phyloP scores from a whole-genome alignment of 306 rosid genomes.

The Crotalaria pallida region DNA sequence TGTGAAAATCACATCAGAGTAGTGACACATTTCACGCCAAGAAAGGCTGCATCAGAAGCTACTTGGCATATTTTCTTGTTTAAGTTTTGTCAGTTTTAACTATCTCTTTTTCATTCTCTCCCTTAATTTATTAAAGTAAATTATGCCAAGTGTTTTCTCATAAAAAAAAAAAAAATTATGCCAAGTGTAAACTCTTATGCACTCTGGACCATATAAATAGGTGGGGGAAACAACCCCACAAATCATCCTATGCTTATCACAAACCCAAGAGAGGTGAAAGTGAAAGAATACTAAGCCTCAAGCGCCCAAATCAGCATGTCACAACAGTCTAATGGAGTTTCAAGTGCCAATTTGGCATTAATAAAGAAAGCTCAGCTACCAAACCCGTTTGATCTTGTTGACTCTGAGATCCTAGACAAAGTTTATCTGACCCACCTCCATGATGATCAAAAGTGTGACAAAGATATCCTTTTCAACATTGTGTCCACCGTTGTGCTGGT shows the following conservation, averaged over 20 bases:
- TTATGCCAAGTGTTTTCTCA: conserved; percentile 29
- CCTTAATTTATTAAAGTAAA: background rate
- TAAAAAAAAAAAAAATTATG: no score
- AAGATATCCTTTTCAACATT: conserved; percentile 15
- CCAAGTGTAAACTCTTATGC: conserved; percentile 18
- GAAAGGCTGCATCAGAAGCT: conserved; percentile 26
- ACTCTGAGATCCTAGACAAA: conserved; percentile 25
- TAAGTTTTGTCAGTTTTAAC: background rate
- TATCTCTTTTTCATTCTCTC: background rate
- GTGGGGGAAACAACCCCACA: background rate
- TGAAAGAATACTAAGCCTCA: background rate
- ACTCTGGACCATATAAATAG: conserved; percentile 12
- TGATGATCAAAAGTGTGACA: conserved; percentile 24
- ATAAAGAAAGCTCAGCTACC: conserved; percentile 13
- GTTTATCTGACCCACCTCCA: conserved; percentile 33
- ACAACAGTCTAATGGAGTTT: conserved; percentile 10
- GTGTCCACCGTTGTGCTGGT: conserved; percentile 30
- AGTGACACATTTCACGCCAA: conserved; percentile 15
- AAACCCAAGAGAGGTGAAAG: background rate
- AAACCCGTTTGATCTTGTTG: conserved; percentile 12
- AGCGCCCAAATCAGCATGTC: conserved; percentile 20
- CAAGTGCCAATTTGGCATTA: background rate
- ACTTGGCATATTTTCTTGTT: conserved; percentile 5
- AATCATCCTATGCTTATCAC: background rate
- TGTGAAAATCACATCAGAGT: conserved; percentile 15